Evolutionary conservation across 1,284 basidiomycete species (phyloP).

Genomic region (Boletus mariae): DNA sequence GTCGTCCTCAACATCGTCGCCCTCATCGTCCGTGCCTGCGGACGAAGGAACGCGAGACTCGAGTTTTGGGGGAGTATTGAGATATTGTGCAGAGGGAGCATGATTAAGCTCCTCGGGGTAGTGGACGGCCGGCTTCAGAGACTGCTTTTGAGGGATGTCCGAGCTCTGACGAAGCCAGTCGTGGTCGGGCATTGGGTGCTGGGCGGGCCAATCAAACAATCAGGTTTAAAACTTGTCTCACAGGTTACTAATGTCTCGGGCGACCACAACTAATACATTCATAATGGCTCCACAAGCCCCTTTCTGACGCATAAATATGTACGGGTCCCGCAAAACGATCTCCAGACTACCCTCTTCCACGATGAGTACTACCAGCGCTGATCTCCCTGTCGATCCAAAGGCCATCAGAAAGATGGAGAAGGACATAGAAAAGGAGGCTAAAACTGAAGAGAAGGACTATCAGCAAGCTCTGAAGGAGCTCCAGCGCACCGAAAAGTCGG

Average conservation of each 20-base stretch:
- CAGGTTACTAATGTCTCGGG: background rate
- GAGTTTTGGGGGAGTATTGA: conserved; percentile 22
- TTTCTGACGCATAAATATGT: background rate
- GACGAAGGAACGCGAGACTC: conserved; percentile 46
- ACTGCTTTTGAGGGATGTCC: conserved; percentile 12
- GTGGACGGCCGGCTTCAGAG: conserved; percentile 45
- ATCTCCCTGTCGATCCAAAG: conserved; percentile 16
- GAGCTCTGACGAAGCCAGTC: conserved; percentile 15
- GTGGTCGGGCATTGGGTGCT: conserved; percentile 13
- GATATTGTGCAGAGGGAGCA: conserved; percentile 23
- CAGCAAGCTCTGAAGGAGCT: background rate
- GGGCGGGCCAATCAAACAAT: background rate
- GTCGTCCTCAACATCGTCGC: conserved; percentile 48
- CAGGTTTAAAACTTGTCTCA: background rate
- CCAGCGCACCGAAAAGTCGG: background rate
- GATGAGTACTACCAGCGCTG: background rate
- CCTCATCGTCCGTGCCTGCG: conserved; percentile 57
- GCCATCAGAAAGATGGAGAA: conserved; percentile 34
- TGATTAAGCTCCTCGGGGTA: conserved; percentile 44
- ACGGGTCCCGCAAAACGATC: background rate
- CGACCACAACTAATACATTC: background rate
- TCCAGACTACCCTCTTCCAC: background rate
- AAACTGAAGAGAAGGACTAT: conserved; percentile 41
- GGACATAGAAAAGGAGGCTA: conserved; percentile 12
- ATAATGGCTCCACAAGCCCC: background rate